A percentile compares a stretch with the other conserved stretches of the same genome.
Conservation (phyloP, 2,329 filamentous ascomycete species). For the Thermothelomyces thermophilus region DNA sequence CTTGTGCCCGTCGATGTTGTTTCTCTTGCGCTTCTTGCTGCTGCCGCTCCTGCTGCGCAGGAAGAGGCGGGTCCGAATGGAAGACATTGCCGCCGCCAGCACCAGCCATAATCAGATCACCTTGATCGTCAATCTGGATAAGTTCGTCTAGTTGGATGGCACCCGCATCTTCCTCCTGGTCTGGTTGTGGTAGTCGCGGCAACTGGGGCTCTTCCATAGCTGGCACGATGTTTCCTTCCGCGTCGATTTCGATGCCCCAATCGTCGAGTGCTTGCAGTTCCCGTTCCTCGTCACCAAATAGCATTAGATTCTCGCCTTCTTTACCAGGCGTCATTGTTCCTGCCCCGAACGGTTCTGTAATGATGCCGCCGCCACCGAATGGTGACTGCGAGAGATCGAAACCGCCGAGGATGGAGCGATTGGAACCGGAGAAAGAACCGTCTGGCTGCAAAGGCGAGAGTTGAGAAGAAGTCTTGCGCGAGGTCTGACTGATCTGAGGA, state of each 20-base stretch:
- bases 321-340: slow-evolving; percentile 15
- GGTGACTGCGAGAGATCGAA: slow-evolving; percentile 20
- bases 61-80: slow-evolving; percentile 22
- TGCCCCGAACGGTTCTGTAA: slow-evolving; percentile 15
- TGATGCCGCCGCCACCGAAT: slow-evolving; percentile 18
- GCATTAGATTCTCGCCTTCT: slow-evolving; percentile 27
- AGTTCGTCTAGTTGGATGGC: slow-evolving; percentile 13
- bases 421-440: slow-evolving; percentile 18
- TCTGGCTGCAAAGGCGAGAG: slow-evolving; percentile 37
- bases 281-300: slow-evolving; percentile 36
- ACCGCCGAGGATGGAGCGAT: slow-evolving; percentile 16
- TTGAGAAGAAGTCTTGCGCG: slow-evolving; percentile 37
- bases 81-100: slow-evolving; percentile 36
- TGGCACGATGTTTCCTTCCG: slow-evolving; percentile 43
- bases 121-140: slow-evolving; percentile 22
- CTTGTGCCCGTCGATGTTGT: not conserved
- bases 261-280: slow-evolving; percentile 30
- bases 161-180: not conserved
- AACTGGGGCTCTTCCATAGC: slow-evolving; percentile 39
- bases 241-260: slow-evolving; percentile 45
- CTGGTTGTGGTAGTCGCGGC: slow-evolving; percentile 32
- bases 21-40: slow-evolving; percentile 14
- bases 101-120: slow-evolving; percentile 33
- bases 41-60: not conserved
- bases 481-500: slow-evolving; percentile 32